Conservation (phyloP, 129 eudicot genomes). For the Silybum marianum region DNA sequence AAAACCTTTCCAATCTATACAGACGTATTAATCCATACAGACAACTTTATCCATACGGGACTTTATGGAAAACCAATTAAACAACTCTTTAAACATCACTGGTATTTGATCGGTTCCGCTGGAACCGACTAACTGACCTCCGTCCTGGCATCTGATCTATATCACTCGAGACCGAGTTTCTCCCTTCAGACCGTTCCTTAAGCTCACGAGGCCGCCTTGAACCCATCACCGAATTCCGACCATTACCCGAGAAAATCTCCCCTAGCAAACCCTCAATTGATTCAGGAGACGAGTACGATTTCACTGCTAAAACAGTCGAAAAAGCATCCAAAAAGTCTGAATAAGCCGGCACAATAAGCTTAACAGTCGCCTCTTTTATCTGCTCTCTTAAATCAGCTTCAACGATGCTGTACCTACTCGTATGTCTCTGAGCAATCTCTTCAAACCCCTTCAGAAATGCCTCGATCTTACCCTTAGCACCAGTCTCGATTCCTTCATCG, state of each 20-base stretch:
- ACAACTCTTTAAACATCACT: conserved; percentile 39
- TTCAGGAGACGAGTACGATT: conserved; percentile 47
- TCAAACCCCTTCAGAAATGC: conserved; percentile 61
- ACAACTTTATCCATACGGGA: too few relatives aligned
- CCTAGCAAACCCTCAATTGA: conserved; percentile 44
- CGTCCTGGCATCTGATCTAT: conserved; percentile 29
- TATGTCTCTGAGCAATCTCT: conserved; percentile 57
- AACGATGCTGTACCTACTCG: conserved; percentile 47
- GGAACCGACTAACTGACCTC: conserved; percentile 31
- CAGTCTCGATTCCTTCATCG: conserved; percentile 35
- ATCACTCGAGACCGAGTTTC: conserved; percentile 47
- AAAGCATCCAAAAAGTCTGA: conserved; percentile 44
- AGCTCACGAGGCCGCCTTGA: conserved; percentile 28
- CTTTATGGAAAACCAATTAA: too few relatives aligned
- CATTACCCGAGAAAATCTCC: conserved; percentile 43
- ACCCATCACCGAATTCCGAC: conserved; percentile 23
- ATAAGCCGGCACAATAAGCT: conserved; percentile 66
- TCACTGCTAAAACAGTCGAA: conserved; percentile 37
- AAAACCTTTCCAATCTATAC: too few relatives aligned
- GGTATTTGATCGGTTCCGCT: conserved; percentile 44
- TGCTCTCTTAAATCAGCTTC: conserved; percentile 72
- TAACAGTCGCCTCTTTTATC: conserved; percentile 63
- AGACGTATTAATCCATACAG: too few relatives aligned
- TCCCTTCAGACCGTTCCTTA: conserved; percentile 40
- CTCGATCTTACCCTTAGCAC: conserved; percentile 52